These are phyloP conservation scores for Sugiyamaella paludigena DNA, from an alignment of 1,139 yeast genomes.

Conservation along the genomic window DNA sequence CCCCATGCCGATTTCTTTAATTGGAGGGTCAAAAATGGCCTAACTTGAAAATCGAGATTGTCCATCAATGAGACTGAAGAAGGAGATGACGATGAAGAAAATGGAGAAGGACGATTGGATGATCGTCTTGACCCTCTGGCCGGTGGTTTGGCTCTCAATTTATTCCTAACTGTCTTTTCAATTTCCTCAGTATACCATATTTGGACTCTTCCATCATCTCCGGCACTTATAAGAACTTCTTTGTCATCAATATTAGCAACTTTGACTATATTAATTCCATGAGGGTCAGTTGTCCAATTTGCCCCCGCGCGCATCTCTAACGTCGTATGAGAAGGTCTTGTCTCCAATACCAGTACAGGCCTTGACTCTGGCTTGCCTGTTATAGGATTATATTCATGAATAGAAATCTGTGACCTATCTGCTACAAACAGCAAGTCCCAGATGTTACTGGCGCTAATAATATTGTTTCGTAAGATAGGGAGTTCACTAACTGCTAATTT, in stretches of 20 bases:
- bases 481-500: conserved; percentile 16
- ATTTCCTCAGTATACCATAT: conserved; percentile 44
- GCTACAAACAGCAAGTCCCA: conserved; percentile 26
- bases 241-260: conserved; percentile 35
- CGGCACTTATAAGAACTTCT: conserved; percentile 48
- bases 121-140: not conserved
- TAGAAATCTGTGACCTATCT: conserved; percentile 19
- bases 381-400: conserved; percentile 24
- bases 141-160: not conserved
- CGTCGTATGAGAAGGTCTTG: conserved; percentile 24
- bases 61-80: conserved; percentile 6
- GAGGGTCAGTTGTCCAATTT: conserved; percentile 44
- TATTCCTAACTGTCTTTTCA: not conserved
- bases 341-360: conserved; percentile 19
- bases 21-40: conserved; percentile 43
- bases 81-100: not conserved
- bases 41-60: conserved; percentile 15
- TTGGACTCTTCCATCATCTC: conserved; percentile 57
- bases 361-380: conserved; percentile 19
- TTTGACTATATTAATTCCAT: conserved; percentile 51
- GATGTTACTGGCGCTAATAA: conserved; percentile 23
- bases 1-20: conserved; percentile 65
- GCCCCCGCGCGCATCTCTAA: conserved; percentile 26
- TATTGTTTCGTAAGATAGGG: conserved; percentile 28
- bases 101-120: no score